phyloP scores from a whole-genome alignment of 2,329 filamentous ascomycete species.

The Malbranchea cinnamomea region DNA sequence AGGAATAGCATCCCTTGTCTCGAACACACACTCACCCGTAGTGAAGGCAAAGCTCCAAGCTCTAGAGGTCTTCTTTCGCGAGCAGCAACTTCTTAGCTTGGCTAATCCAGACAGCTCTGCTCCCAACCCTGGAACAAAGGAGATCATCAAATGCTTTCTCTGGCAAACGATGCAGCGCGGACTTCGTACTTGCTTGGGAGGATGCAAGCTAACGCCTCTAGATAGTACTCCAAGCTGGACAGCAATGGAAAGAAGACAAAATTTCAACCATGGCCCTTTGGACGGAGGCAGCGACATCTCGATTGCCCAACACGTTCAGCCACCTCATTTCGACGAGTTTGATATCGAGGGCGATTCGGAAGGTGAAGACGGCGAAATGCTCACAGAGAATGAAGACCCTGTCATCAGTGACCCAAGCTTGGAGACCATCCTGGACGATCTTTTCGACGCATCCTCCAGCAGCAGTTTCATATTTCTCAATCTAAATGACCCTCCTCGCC shows the following conservation, averaged over 20 bases:
- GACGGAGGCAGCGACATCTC: no score
- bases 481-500: no score
- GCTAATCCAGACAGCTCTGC: neutral
- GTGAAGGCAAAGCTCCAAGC: conserved; percentile 9
- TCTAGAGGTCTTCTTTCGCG: conserved; percentile 5
- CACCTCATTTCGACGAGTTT: neutral
- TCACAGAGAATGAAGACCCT: no score
- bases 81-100: neutral
- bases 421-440: no score
- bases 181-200: conserved; percentile 10
- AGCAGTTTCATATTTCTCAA: no score
- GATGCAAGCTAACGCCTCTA: conserved; percentile 4
- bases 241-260: no score
- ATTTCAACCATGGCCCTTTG: no score
- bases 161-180: conserved; percentile 20
- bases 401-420: no score
- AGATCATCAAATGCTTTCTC: conserved; percentile 16
- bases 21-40: conserved; percentile 9
- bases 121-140: conserved; percentile 9
- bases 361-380: no score
- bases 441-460: no score
- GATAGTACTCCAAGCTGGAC: neutral
- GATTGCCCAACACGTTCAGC: no score
- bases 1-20: conserved; percentile 19
- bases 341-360: conserved; percentile 3